These are phyloP conservation scores for Pyrenochaeta sp. DNA, from an alignment of 2,329 filamentous ascomycete genomes.

Conservation along the genomic window DNA sequence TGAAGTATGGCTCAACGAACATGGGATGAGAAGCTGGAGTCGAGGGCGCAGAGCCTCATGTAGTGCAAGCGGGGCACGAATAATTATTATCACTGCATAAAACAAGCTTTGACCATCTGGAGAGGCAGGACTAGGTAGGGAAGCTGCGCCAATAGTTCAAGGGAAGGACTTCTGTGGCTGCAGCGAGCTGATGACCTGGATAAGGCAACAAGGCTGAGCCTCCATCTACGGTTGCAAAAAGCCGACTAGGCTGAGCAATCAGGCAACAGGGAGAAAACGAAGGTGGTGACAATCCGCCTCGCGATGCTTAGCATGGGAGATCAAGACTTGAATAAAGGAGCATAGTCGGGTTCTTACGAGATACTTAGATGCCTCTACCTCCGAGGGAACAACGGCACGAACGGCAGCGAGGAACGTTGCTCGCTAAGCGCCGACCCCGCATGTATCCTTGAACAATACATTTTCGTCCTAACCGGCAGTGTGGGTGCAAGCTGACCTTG, in stretches of 20 bases:
- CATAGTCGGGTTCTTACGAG: too few relatives aligned
- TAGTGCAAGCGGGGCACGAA: neutral
- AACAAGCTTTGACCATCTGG: neutral
- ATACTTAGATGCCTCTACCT: neutral
- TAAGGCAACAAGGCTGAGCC: conserved; percentile 12
- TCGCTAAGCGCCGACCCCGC: conserved; percentile 9
- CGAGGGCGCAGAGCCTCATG: neutral
- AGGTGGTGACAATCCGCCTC: neutral
- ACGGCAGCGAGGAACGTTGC: conserved; percentile 1
- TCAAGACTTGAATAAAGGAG: too few relatives aligned
- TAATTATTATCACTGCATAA: neutral
- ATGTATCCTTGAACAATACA: neutral
- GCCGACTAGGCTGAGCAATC: neutral
- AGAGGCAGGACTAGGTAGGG: neutral
- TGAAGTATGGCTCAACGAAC: neutral
- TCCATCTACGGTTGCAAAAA: neutral
- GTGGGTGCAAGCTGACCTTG: neutral
- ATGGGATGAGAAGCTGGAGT: neutral
- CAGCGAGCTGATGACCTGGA: conserved; percentile 11
- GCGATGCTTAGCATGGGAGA: neutral
- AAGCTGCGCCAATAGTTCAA: conserved; percentile 6
- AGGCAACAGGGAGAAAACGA: neutral
- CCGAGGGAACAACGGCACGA: too few relatives aligned
- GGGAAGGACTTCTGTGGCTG: conserved; percentile 13
- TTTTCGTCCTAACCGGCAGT: neutral